Evolutionary conservation across 148 eudicot genomes (phyloP).

Genomic region (Spergularia marina): DNA sequence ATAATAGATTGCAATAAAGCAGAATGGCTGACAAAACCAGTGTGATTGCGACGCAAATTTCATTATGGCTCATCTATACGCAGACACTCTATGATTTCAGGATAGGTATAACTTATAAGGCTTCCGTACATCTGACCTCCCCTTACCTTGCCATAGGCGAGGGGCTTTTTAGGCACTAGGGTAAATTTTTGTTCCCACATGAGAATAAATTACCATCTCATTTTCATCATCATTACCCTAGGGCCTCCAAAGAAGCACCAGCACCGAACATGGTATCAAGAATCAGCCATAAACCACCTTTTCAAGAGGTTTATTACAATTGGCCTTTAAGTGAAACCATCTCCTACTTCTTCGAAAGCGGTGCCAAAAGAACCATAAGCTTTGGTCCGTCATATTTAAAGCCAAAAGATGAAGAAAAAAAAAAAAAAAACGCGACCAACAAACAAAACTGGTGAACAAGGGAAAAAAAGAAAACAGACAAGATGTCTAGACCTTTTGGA

Average conservation of each 20-base stretch:
- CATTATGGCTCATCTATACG: too few relatives aligned
- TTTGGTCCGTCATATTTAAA: neutral
- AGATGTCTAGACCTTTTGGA: conserved; percentile 53
- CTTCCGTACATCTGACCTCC: too few relatives aligned
- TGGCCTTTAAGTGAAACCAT: neutral
- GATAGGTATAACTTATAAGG: too few relatives aligned
- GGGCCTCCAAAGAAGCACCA: neutral
- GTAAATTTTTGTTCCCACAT: too few relatives aligned
- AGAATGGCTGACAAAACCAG: too few relatives aligned
- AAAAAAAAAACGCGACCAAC: neutral
- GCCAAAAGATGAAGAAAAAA: neutral
- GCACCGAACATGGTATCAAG: neutral
- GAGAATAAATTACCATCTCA: too few relatives aligned
- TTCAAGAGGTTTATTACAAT: neutral
- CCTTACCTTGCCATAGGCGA: too few relatives aligned
- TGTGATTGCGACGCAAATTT: too few relatives aligned
- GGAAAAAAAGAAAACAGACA: neutral
- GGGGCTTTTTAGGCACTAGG: too few relatives aligned
- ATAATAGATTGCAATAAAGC: too few relatives aligned
- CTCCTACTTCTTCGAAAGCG: neutral
- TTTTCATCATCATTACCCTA: too few relatives aligned
- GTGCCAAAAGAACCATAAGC: neutral
- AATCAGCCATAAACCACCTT: neutral
- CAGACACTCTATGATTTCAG: too few relatives aligned
- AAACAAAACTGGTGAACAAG: neutral